Evolutionary conservation across 2,329 filamentous ascomycete genomes (phyloP).

Genomic region (Aspergillus hortae): DNA sequence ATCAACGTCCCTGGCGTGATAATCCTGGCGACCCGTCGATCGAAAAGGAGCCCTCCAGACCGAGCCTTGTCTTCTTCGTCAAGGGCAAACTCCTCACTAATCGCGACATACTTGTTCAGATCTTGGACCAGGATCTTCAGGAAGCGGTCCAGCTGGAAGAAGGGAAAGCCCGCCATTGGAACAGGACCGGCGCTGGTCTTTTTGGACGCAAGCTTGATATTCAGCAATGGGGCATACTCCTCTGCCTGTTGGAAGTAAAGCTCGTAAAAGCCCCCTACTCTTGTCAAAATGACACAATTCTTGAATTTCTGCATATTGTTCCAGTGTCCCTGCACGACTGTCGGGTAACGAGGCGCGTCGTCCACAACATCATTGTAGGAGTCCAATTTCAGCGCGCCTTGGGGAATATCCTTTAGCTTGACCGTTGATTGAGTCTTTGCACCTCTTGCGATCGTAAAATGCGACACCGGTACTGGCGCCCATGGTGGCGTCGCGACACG

Average conservation of each 20-base stretch:
- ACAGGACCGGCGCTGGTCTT: constrained; percentile 76
- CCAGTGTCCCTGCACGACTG: constrained; percentile 81
- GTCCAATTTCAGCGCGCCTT: constrained; percentile 51
- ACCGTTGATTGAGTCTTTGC: constrained; percentile 37
- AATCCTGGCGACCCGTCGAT: constrained; percentile 78
- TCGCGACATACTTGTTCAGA: constrained; percentile 82
- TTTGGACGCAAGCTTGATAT: constrained; percentile 79
- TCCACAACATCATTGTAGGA: constrained; percentile 42
- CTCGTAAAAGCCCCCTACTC: constrained; percentile 96
- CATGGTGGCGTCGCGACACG: constrained; percentile 15
- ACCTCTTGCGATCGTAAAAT: constrained; percentile 20
- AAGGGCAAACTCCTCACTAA: constrained; percentile 88
- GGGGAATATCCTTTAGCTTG: constrained; percentile 51
- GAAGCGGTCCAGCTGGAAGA: constrained; percentile 86
- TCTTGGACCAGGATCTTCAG: constrained; percentile 92
- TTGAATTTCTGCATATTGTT: constrained; percentile 88
- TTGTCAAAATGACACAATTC: constrained; percentile 85
- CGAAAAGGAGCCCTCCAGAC: constrained; percentile 75
- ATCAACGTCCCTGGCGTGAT: constrained; percentile 94
- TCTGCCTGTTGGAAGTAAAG: constrained; percentile 96
- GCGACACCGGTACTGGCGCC: constrained; percentile 11
- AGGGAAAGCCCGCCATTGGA: constrained; percentile 92
- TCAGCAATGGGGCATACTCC: constrained; percentile 78
- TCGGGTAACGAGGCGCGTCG: constrained; percentile 65
- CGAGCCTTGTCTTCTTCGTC: constrained; percentile 66